phyloP scores from a whole-genome alignment of 805 yeast species.

The Metschnikowia continentalis region DNA sequence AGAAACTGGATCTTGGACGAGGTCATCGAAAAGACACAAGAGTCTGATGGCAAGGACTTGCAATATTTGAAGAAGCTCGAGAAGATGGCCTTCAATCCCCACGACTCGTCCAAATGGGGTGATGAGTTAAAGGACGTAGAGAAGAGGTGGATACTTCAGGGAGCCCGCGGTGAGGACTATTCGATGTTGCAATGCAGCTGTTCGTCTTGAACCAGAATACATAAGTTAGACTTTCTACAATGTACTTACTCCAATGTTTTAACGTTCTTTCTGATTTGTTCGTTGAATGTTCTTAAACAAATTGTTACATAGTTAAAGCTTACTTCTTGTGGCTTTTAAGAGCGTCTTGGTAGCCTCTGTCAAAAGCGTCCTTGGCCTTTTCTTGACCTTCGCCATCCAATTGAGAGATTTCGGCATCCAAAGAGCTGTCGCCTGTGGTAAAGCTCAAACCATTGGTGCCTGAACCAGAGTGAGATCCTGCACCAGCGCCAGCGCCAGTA shows the following conservation, averaged over 20 bases:
- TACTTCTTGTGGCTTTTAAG: conserved; percentile 7
- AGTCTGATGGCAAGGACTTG: conserved; percentile 45
- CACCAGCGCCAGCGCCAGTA: conserved; percentile 2
- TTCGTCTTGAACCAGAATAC: conserved; percentile 28
- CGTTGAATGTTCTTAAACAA: too few relatives aligned
- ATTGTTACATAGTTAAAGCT: not conserved
- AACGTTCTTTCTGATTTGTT: too few relatives aligned
- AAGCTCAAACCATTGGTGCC: conserved; percentile 16
- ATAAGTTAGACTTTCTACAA: too few relatives aligned
- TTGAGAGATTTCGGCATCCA: conserved; percentile 33
- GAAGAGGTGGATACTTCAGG: conserved; percentile 46
- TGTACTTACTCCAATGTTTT: too few relatives aligned
- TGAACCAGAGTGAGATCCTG: conserved; percentile 6
- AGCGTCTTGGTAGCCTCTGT: conserved; percentile 38
- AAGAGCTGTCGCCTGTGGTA: conserved; percentile 33
- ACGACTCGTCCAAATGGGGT: conserved; percentile 65
- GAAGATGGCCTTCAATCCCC: conserved; percentile 74
- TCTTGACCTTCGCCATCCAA: conserved; percentile 33
- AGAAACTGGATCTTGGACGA: conserved; percentile 84
- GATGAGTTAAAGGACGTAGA: conserved; percentile 57
- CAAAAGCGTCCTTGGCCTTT: conserved; percentile 39
- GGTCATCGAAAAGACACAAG: conserved; percentile 59
- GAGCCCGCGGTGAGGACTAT: conserved; percentile 47
- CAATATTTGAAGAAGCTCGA: conserved; percentile 56
- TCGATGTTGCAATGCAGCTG: conserved; percentile 77